Evolutionary conservation across 768 basidiomycete genomes (phyloP).

Genomic region (Podaxis sp.): DNA sequence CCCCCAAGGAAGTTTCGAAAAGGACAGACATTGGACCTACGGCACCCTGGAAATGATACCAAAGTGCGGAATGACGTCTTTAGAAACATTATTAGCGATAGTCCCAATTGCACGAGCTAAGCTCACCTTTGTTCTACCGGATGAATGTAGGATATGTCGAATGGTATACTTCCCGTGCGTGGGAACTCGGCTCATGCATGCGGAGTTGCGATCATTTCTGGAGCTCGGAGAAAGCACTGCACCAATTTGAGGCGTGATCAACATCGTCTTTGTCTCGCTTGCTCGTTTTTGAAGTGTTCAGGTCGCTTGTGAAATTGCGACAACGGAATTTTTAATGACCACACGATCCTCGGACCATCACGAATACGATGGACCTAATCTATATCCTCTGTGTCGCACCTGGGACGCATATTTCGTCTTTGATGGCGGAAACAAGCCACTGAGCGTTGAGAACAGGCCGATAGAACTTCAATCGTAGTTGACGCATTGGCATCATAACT

Average conservation of each 20-base stretch:
- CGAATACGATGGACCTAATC: neutral
- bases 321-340: neutral
- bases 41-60: neutral
- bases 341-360: neutral
- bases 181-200: neutral
- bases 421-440: neutral
- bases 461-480: neutral
- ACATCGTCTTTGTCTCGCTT: neutral
- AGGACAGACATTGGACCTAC: conserved; percentile 77
- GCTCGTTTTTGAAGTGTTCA: neutral
- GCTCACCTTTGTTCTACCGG: neutral
- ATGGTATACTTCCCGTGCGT: neutral
- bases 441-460: neutral
- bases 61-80: neutral
- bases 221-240: neutral
- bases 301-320: neutral
- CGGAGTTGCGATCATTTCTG: neutral
- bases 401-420: neutral
- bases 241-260: neutral
- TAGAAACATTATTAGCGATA: neutral
- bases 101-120: neutral
- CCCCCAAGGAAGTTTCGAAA: conserved; percentile 94
- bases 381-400: neutral
- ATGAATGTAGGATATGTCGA: neutral
- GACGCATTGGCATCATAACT: neutral